A percentile compares a stretch with the other conserved stretches of the same genome.
phyloP scores from a whole-genome alignment of 768 basidiomycete species.

The Pisolithus albus region DNA sequence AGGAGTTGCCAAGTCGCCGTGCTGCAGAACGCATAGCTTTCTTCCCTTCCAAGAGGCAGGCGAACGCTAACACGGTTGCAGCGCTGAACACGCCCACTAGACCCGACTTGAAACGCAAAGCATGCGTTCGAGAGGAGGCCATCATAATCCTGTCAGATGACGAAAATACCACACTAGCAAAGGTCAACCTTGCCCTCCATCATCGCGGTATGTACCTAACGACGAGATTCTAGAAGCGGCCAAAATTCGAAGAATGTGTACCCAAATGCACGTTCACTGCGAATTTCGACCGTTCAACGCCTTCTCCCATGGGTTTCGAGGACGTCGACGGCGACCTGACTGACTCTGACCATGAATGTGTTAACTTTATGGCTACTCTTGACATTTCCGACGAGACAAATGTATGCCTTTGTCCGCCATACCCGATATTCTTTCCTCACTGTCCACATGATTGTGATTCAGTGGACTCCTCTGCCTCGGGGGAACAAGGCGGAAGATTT shows the following conservation, averaged over 20 bases:
- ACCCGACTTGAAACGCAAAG: slow-evolving; percentile 19
- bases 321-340: slow-evolving; percentile 3
- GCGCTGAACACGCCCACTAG: slow-evolving; percentile 6
- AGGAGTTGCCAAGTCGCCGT: slow-evolving; percentile 19
- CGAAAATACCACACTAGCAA: slow-evolving; percentile 17
- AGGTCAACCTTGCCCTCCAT: slow-evolving; percentile 11
- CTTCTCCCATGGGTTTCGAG: not conserved
- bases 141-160: slow-evolving; percentile 28
- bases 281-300: not conserved
- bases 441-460: not conserved
- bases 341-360: slow-evolving; percentile 16
- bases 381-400: slow-evolving; percentile 26
- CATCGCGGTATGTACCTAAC: not conserved
- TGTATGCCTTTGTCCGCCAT: slow-evolving; percentile 5
- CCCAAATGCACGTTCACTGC: too few species aligned
- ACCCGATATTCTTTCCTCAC: not conserved
- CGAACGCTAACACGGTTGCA: slow-evolving; percentile 13
- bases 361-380: slow-evolving; percentile 19
- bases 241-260: not conserved
- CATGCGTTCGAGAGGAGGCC: slow-evolving; percentile 6
- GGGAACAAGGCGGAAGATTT: slow-evolving; percentile 28
- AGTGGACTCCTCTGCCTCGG: slow-evolving; percentile 23
- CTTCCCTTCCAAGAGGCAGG: slow-evolving; percentile 17
- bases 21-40: slow-evolving; percentile 4
- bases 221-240: not conserved